Percentiles rank a stretch among this genome's conserved stretches.
Conservation (phyloP, 768 basidiomycete species). For the Rhizopogon salebrosus region DNA sequence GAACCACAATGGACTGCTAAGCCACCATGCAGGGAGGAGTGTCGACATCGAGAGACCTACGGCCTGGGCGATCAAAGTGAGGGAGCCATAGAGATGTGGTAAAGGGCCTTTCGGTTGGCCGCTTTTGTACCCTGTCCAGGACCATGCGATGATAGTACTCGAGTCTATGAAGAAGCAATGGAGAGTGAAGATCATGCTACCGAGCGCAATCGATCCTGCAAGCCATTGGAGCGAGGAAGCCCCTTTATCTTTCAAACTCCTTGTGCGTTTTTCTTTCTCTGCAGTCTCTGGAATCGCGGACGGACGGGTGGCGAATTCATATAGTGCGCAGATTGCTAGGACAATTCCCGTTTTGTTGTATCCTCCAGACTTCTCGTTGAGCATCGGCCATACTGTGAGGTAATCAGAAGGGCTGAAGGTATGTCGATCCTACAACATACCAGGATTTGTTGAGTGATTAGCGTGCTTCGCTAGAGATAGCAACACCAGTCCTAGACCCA, state of each 20-base stretch:
- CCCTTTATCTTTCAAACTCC: not conserved
- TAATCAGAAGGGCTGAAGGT: conserved; percentile 3
- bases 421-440: conserved; percentile 28
- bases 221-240: conserved; percentile 26
- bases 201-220: conserved; percentile 49
- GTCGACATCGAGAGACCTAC: conserved; percentile 47
- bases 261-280: conserved; percentile 1
- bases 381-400: conserved; percentile 69
- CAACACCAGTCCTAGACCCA: conserved; percentile 59
- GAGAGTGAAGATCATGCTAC: conserved; percentile 63
- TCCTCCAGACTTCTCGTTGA: conserved; percentile 59
- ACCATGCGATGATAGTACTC: conserved; percentile 78
- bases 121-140: conserved; percentile 83
- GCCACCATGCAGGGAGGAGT: conserved; percentile 16
- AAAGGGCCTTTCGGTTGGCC: conserved; percentile 59
- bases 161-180: conserved; percentile 73
- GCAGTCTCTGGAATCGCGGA: conserved; percentile 13
- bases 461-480: conserved; percentile 69
- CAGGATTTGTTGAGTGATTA: conserved; percentile 78
- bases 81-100: conserved; percentile 62
- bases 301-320: conserved; percentile 47
- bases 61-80: conserved; percentile 61
- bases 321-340: conserved; percentile 52
- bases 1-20: conserved; percentile 50
- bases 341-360: conserved; percentile 64